Percentiles rank a stretch among this genome's conserved stretches.
Conservation (phyloP, 768 basidiomycete species). For the Pulveroboletus sp. region DNA sequence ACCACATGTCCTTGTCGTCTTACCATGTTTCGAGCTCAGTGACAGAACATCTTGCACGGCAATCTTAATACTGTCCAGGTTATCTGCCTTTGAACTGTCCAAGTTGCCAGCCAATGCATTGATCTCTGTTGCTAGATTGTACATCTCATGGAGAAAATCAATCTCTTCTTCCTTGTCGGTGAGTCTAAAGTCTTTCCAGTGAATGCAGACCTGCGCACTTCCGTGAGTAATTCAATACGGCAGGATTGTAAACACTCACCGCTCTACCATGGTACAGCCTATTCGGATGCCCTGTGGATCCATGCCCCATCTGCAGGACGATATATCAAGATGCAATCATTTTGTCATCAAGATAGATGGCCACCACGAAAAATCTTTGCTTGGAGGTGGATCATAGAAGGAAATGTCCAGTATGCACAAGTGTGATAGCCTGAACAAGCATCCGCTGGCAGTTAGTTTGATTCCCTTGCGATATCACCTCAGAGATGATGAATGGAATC, state of each 20-base stretch:
- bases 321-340: conserved; percentile 5
- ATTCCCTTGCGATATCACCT: conserved; percentile 3
- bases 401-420: neutral
- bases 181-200: neutral
- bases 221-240: neutral
- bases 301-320: neutral
- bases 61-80: neutral
- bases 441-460: neutral
- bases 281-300: neutral
- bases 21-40: neutral
- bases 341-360: conserved; percentile 1
- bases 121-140: conserved; percentile 4
- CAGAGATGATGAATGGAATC: conserved; percentile 9
- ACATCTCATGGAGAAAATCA: conserved; percentile 11
- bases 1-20: neutral
- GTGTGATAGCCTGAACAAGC: conserved; percentile 10
- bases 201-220: conserved; percentile 2
- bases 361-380: conserved; percentile 11
- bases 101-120: neutral
- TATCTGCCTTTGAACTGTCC: neutral
- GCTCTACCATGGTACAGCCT: neutral
- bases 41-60: neutral
- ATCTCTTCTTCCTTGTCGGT: neutral
- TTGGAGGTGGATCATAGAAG: neutral
- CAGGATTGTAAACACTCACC: neutral